Evolutionary conservation across 2,329 filamentous ascomycete species (phyloP).

Genomic region (Clathrospora elynae): DNA sequence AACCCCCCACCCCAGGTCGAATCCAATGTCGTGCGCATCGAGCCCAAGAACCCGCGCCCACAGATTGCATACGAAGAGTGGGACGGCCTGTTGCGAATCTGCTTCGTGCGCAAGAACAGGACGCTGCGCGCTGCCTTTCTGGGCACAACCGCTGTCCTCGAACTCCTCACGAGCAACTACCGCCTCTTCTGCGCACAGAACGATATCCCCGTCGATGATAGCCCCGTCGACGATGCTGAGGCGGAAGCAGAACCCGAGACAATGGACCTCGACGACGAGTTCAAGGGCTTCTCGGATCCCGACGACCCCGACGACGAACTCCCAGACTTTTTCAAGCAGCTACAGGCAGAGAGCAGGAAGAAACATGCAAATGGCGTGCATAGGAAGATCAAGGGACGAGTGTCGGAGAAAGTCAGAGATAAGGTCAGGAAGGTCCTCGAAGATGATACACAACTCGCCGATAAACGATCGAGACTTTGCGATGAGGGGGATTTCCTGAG

Average conservation of each 20-base stretch:
- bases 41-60: conserved; percentile 83
- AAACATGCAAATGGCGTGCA: conserved; percentile 57
- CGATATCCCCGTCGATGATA: conserved; percentile 75
- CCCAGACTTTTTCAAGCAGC: conserved; percentile 83
- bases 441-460: conserved; percentile 76
- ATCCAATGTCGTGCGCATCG: conserved; percentile 85
- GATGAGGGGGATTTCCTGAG: conserved; percentile 92
- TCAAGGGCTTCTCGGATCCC: conserved; percentile 57
- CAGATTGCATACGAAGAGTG: conserved; percentile 94
- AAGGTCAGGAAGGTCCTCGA: conserved; percentile 88
- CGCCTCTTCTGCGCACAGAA: conserved; percentile 88
- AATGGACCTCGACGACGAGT: conserved; percentile 58
- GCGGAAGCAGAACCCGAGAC: conserved; percentile 52
- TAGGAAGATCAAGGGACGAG: conserved; percentile 75
- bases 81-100: conserved; percentile 83
- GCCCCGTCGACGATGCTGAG: conserved; percentile 42
- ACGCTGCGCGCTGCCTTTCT: conserved; percentile 82
- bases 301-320: conserved; percentile 70
- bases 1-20: conserved; percentile 93
- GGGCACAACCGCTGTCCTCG: conserved; percentile 77
- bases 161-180: conserved; percentile 86
- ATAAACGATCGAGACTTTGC: conserved; percentile 82
- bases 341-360: conserved; percentile 54
- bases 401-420: conserved; percentile 78
- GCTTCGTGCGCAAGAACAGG: conserved; percentile 89